Percentiles rank a stretch among this genome's conserved stretches.
Evolutionary conservation across 2,329 filamentous ascomycete species (phyloP).

Genomic region (Botrytis cinerea): DNA sequence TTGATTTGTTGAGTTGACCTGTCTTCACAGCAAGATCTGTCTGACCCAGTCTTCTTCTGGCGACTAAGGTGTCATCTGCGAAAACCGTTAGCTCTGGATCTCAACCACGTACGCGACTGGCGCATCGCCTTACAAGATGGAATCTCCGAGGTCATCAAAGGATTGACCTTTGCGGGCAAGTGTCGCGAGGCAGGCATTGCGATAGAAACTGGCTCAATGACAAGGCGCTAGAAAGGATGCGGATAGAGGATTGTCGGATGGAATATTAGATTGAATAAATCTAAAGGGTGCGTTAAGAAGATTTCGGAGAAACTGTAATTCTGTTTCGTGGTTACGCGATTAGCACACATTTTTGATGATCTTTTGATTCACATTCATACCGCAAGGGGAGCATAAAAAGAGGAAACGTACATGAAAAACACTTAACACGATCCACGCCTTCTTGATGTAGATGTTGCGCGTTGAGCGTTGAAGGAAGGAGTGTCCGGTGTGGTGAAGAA

Average conservation of each 20-base stretch:
- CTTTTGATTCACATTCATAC: slow-evolving; percentile 1
- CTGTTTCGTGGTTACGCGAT: slow-evolving; percentile 18
- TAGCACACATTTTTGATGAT: slow-evolving; percentile 11
- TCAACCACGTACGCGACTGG: slow-evolving; percentile 22
- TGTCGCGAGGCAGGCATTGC: slow-evolving; percentile 35
- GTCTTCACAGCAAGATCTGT: slow-evolving; percentile 87
- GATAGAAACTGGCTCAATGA: slow-evolving; percentile 6
- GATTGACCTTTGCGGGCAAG: slow-evolving; percentile 65
- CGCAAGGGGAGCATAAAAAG: neutral
- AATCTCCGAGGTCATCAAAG: slow-evolving; percentile 63
- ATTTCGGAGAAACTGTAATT: slow-evolving; percentile 14
- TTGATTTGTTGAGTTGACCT: slow-evolving; percentile 67
- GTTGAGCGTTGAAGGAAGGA: slow-evolving; percentile 11
- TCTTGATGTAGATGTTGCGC: slow-evolving; percentile 8
- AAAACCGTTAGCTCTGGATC: slow-evolving; percentile 29
- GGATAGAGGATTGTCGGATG: slow-evolving; percentile 13
- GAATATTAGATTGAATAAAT: neutral
- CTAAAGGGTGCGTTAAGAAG: neutral
- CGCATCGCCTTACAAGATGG: slow-evolving; percentile 59
- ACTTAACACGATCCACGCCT: slow-evolving; percentile 4
- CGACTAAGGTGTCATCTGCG: slow-evolving; percentile 50
- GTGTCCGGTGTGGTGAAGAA: neutral
- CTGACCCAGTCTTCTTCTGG: slow-evolving; percentile 85
- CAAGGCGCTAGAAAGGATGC: slow-evolving; percentile 2
- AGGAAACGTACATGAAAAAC: slow-evolving; percentile 9